Percentiles rank a stretch among this genome's conserved stretches.
These are phyloP conservation scores for Penicillium italicum DNA, from an alignment of 2,329 filamentous ascomycete species.

Conservation along the genomic window DNA sequence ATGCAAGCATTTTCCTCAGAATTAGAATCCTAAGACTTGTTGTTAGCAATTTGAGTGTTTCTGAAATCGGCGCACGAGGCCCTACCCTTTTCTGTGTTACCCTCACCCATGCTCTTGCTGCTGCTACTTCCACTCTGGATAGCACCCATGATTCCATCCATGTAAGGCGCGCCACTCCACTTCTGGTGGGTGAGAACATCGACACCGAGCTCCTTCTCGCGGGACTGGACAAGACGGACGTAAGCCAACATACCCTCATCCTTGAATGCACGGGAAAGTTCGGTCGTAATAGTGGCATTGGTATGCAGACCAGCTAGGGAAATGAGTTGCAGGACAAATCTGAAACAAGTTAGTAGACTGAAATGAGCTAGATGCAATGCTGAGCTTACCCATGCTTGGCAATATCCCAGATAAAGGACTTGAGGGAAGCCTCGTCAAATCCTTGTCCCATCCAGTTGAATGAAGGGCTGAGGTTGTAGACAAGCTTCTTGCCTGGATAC, in stretches of 20 bases:
- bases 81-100: slow-evolving; percentile 70
- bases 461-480: slow-evolving; percentile 93
- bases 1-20: no score
- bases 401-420: slow-evolving; percentile 94
- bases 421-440: slow-evolving; percentile 76
- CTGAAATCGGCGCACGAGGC: neutral
- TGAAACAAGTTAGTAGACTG: slow-evolving; percentile 24
- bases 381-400: slow-evolving; percentile 74
- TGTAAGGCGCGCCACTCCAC: slow-evolving; percentile 66
- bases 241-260: slow-evolving; percentile 94
- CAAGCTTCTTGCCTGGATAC: slow-evolving; percentile 77
- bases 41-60: neutral
- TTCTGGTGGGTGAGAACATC: slow-evolving; percentile 96
- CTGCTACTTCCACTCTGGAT: slow-evolving; percentile 89
- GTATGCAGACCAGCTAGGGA: slow-evolving; percentile 62
- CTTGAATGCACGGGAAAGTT: slow-evolving; percentile 79
- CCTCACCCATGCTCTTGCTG: slow-evolving; percentile 90
- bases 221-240: slow-evolving; percentile 84
- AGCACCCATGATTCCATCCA: slow-evolving; percentile 83
- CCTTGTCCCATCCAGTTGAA: slow-evolving; percentile 99
- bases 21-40: neutral
- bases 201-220: slow-evolving; percentile 85
- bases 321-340: slow-evolving; percentile 62
- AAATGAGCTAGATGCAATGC: neutral
- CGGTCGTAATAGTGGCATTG: slow-evolving; percentile 62